Evolutionary conservation across 2,329 filamentous ascomycete species (phyloP).

Genomic region (Rhynchosporium agropyri): DNA sequence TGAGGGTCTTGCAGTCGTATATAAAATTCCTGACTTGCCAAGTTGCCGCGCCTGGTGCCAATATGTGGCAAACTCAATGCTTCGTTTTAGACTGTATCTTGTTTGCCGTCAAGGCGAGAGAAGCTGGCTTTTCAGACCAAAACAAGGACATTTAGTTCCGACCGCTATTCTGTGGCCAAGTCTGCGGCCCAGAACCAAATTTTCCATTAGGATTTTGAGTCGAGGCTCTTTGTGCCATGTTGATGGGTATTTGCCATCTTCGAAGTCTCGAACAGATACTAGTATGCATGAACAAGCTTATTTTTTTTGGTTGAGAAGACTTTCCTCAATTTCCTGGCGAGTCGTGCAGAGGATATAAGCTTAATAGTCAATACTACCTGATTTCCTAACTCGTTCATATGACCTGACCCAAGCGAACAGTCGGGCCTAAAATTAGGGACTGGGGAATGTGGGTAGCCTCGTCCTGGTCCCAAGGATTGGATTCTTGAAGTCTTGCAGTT

Average conservation of each 20-base stretch:
- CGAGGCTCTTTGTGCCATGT: constrained; percentile 1
- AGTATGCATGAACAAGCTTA: not conserved
- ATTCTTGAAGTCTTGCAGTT: not conserved
- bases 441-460: not conserved
- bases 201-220: not conserved
- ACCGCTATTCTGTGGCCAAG: constrained; percentile 9
- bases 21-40: not conserved
- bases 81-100: not conserved
- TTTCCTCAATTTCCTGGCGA: not conserved
- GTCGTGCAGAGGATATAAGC: not conserved
- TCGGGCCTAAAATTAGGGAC: not conserved
- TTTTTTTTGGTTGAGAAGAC: not conserved
- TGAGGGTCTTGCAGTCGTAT: not conserved
- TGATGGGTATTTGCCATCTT: not conserved
- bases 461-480: not conserved
- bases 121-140: constrained; percentile 5
- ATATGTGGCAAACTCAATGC: not conserved
- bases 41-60: constrained; percentile 9
- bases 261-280: not conserved
- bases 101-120: constrained; percentile 6
- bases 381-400: not conserved
- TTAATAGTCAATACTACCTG: not conserved
- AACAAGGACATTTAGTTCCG: not conserved
- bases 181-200: not conserved
- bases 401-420: constrained; percentile 1